Evolutionary conservation across 768 basidiomycete genomes (phyloP), one percentile per base, ranked within the genome.

Genomic region (Boletellus ananas): DNA sequence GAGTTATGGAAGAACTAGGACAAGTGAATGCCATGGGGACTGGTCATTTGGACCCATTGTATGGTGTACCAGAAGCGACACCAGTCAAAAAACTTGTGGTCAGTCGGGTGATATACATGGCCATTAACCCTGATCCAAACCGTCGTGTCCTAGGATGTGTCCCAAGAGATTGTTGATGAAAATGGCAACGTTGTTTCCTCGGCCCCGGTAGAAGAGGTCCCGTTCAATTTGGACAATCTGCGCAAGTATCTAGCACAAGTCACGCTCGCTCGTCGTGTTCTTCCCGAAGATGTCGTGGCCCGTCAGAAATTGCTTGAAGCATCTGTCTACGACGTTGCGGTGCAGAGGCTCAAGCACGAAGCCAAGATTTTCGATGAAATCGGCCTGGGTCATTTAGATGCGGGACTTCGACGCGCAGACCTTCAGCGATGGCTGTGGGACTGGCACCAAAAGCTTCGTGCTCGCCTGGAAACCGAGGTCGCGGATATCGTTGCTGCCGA

Each of bases 221-320:
- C 88, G 2, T 92, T 89, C 71, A 90, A 91, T 62, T 74, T 93
- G 44, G 73, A 77, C 18, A 80, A 79, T 44, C 75, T 94, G 31
- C 83, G 89, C 18, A 77, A 77, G 20, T 84, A 87, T 60, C 78
- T 94, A 17, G 71, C 79, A 3, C 70, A 81, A 51, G 75, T 87
- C n/a, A 68, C 74, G 7, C 74, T 85, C 46, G 81, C 85, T 2
- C 80, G 84, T 33, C 75, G 78, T 3, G 73, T 87, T 6, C 74
- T 88, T 38, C 74, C 81, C 1, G 79, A 83, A 49, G 87, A 92
- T 56, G 65, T 83, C n/a, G 70, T 78, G 14, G 73, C 81, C 1
- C 87, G 92, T 2, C 92, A 95, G 65, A 83, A 83, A 54, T 74
- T 90, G 7, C 78, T 94, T 4, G 93, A 95, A 67, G 80, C 85